Evolutionary conservation across 352 stramenopile species (phyloP), one percentile per base, ranked within the genome.

Genomic region (Globisporangium heterothallicum): DNA sequence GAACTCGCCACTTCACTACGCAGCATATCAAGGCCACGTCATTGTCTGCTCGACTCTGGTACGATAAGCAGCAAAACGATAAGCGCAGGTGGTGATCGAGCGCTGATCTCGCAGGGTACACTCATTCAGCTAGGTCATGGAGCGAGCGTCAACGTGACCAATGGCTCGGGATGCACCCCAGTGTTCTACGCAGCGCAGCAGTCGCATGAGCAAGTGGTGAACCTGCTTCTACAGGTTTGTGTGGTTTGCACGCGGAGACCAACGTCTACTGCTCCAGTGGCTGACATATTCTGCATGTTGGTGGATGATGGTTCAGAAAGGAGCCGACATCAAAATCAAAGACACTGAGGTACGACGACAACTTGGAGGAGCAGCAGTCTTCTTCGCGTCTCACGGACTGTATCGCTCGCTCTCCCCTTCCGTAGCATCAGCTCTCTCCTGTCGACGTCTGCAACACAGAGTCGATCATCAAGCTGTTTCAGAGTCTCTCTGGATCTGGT

Each of bases 1-100:
- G 24, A 90, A 90, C 51, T 74, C 70, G 0, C 56, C 81, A 25
- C 63, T 92, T n/a, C 81, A 92, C 45, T 92, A 90, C 38, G 74
- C 81, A 4, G 78, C 78, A 16, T 90, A 92, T 53, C 72, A 85
- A 58, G 78, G 78, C 5, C 66, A 86, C 38, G 30, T 27, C 0
- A 34, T 55, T 0, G 48, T 84, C 27, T 88, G 78, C 53, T 12
- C 58, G 1, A 42, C 58, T 10, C 60, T 92, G 32, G 78, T 86
- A 60, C 10, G 62, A 62, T 36, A 9, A 10, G 2, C 16, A 16
- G 2, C 24, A n/a, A n/a, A n/a, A n/a, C n/a, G n/a, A n/a, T n/a
- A n/a, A n/a, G n/a, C n/a, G n/a, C n/a, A n/a, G n/a, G n/a, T n/a
- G n/a, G n/a, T n/a, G n/a, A n/a, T n/a, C n/a, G n/a, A n/a, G n/a